Evolutionary conservation across 2,329 filamentous ascomycete species (phyloP), one percentile per base, ranked within the genome.

Genomic region (Penicillium fuscoglaucum): DNA sequence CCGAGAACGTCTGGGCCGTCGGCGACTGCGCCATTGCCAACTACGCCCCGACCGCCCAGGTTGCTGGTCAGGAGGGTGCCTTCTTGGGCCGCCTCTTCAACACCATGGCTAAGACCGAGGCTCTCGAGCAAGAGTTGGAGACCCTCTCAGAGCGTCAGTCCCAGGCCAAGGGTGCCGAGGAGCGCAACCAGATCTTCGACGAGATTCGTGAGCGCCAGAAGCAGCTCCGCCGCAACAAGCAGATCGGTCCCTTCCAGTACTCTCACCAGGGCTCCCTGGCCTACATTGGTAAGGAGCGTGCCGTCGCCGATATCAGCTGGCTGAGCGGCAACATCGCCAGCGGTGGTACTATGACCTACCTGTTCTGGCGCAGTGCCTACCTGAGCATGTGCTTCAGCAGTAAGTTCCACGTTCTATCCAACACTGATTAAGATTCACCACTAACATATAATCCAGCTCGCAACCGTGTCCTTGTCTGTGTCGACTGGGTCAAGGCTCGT

Each of bases 351-450:
- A 82, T 98, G 79, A 99, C 95, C 57, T 99, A 96, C 81, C 85
- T 97, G 67, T 99, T 99, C 87, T 99, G 95, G 95, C 86, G 93
- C 76, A 96, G 90, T 74, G 95, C 93, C 55, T 99, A 99, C 78
- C 82, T 99, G 76, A 97, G 91, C 84, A 99, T 99, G 95, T 97
- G 93, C 86, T 99, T 99, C 79, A 98, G 93, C 87, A 93, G 91
- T 95, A 85, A 87, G 91, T 90, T 67, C 40, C n/a, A 28, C 24
- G n/a, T 37, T 44, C 49, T 59, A 68, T 64, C 65, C 55, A 62
- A 49, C 7, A 6, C 4, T 26, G 31, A 39, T 26, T 35, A 26
- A 50, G 19, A 50, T 6, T 35, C 2, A 28, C 33, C 33, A 46
- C 33, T 62, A 55, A 62, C 47, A 24, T 26, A 37, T 53, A 44